A percentile compares a stretch with the other conserved stretches of the same genome.
These are phyloP conservation scores for Rhododendron kiyosumense DNA, from an alignment of 148 eudicot genomes.

Conservation along the genomic window DNA sequence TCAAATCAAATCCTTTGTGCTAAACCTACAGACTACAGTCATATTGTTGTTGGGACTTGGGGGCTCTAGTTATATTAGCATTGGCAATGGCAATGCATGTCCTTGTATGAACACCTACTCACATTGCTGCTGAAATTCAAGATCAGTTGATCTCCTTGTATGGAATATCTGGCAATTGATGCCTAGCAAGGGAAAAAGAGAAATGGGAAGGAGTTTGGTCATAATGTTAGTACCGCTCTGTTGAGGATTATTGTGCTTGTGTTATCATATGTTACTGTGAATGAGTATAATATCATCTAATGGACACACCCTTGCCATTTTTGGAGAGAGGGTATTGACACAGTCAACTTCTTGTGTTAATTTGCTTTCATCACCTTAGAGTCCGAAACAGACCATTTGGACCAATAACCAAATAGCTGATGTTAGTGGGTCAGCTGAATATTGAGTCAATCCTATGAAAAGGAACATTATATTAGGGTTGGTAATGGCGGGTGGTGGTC, in stretches of 20 bases:
- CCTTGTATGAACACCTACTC: not conserved
- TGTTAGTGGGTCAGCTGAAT: not conserved
- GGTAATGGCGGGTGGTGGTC: not conserved
- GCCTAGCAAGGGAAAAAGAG: not conserved
- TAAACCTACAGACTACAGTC: not conserved
- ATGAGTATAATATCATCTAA: not conserved
- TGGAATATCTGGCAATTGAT: not conserved
- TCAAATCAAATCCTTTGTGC: not conserved
- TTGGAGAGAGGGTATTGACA: not conserved
- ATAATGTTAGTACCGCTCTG: not conserved
- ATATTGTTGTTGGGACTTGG: not conserved
- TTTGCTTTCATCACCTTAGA: not conserved
- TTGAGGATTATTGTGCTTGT: not conserved
- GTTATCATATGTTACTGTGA: not conserved
- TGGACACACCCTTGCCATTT: not conserved
- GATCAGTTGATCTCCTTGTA: not conserved
- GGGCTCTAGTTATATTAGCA: not conserved
- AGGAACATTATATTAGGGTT: not conserved
- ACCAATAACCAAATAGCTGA: not conserved
- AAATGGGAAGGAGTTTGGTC: not conserved
- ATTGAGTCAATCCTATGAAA: not conserved
- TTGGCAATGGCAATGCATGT: not conserved
- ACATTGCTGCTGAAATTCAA: not conserved
- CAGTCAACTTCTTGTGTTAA: not conserved
- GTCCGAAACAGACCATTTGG: not conserved